A percentile compares a stretch with the other conserved stretches of the same genome.
Conservation (phyloP, 441 rosid species). For the Gossypium trilobum region DNA sequence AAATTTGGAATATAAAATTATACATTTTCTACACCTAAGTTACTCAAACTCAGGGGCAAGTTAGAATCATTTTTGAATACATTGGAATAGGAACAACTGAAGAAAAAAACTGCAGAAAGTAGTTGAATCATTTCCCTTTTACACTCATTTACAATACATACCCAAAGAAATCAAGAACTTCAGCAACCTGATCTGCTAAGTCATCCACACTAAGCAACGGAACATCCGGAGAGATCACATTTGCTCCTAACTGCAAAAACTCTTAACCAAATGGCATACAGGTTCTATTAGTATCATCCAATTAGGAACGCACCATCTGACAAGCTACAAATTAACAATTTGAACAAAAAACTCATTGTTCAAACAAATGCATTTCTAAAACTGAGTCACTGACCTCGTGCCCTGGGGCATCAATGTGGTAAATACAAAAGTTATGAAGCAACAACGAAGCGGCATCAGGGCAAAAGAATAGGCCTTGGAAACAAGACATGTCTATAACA, state of each 20-base stretch:
- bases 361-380: slow-evolving; percentile 20
- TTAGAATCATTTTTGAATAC: background rate
- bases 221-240: slow-evolving; percentile 49
- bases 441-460: slow-evolving; percentile 73
- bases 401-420: slow-evolving; percentile 81
- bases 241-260: slow-evolving; percentile 76
- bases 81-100: background rate
- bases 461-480: slow-evolving; percentile 63
- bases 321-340: background rate
- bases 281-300: slow-evolving; percentile 24
- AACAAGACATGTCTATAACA: slow-evolving; percentile 58
- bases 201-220: slow-evolving; percentile 59
- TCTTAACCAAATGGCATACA: slow-evolving; percentile 42
- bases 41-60: background rate
- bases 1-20: background rate
- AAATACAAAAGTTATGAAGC: slow-evolving; percentile 76
- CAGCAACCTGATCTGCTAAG: slow-evolving; percentile 68
- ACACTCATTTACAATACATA: slow-evolving; percentile 16
- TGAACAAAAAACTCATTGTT: background rate
- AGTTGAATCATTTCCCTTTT: background rate
- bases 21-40: background rate
- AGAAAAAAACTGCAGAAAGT: background rate
- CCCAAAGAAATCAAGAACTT: slow-evolving; percentile 72
- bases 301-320: background rate
- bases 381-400: slow-evolving; percentile 59